These are phyloP conservation scores for Penicillium verhagenii DNA, from an alignment of 495 filamentous ascomycete genomes.

Conservation along the genomic window DNA sequence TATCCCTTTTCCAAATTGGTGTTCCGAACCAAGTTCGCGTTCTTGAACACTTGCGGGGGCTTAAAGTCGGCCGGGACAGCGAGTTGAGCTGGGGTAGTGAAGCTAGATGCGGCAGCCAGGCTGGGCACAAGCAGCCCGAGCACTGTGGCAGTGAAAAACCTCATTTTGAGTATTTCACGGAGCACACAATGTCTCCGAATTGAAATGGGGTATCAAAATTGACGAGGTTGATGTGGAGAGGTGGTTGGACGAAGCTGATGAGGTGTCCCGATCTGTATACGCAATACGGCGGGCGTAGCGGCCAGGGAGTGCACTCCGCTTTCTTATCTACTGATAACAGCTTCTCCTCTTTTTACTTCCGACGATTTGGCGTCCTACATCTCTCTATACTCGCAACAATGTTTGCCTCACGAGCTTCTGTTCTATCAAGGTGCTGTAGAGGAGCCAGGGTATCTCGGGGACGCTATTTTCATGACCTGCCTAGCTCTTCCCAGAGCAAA, in stretches of 20 bases:
- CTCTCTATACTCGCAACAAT: constrained; percentile 19
- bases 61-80: constrained; percentile 71
- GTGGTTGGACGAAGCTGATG: constrained; percentile 36
- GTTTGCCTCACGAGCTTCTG: constrained; percentile 29
- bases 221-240: constrained; percentile 14
- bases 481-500: constrained; percentile 40
- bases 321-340: constrained; percentile 35
- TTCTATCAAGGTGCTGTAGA: constrained; percentile 19
- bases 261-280: constrained; percentile 44
- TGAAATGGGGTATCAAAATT: constrained; percentile 20
- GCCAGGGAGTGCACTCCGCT: constrained; percentile 33
- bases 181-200: constrained; percentile 28
- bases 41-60: constrained; percentile 86
- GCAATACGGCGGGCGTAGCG: constrained; percentile 39
- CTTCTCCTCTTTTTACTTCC: constrained; percentile 29
- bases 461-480: constrained; percentile 35
- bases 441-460: constrained; percentile 12
- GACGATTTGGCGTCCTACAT: neutral
- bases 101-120: constrained; percentile 35
- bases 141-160: constrained; percentile 43
- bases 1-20: constrained; percentile 92
- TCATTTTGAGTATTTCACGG: constrained; percentile 39
- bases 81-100: constrained; percentile 34
- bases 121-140: constrained; percentile 39
- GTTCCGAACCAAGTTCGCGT: constrained; percentile 83